Base-by-base conservation (phyloP, 495 filamentous ascomycete species). In the Penicillium dipodomyicola region DNA sequence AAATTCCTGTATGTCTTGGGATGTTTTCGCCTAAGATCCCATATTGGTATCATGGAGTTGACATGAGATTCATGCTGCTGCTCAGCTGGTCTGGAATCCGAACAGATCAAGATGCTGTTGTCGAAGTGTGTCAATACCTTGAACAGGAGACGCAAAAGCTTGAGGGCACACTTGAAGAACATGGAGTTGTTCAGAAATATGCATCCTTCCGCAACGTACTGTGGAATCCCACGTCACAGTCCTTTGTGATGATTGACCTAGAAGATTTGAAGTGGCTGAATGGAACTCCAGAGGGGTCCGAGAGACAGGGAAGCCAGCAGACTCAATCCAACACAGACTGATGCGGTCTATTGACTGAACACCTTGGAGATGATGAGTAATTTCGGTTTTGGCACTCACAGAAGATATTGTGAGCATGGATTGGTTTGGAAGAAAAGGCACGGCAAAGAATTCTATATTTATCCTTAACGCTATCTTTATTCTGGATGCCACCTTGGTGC, bases 181-280 rank as follows among this genome's bases (percentile, higher is more conserved):
- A 54, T 33, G 59, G 59, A 43, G 52, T 57, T 12, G 17, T 56
- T 32, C 59, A 62, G 20, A 22, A 44, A 19, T 56, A 65, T 32
- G 49, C 20, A 9, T 52, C 56, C 14, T 59, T 49, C 49, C 56
- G 59, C n/a, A 65, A 62, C 40, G 61, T 65, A 45, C 25, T 65
- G 30, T 65, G 56, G 56, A 50, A 65, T 48, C 29, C 54, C 7
- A 7, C 3, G 0, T 23, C 17, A 4, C 8, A 53, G 7, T 33
- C 37, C 32, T 45, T 62, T 17, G 22, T 62, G 23, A 33, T 62
- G 46, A 57, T 65, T 48, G 59, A 62, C 32, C 55, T 65, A 39
- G 59, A 65, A 42, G 59, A 65, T 44, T n/a, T 65, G 45, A 51
- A 56, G 29, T 59, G 56, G 59, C n/a, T 52, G n/a, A 52, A 61